These are phyloP conservation scores for Hymenoscyphus repandus DNA, from an alignment of 2,329 filamentous ascomycete species.

Conservation along the genomic window DNA sequence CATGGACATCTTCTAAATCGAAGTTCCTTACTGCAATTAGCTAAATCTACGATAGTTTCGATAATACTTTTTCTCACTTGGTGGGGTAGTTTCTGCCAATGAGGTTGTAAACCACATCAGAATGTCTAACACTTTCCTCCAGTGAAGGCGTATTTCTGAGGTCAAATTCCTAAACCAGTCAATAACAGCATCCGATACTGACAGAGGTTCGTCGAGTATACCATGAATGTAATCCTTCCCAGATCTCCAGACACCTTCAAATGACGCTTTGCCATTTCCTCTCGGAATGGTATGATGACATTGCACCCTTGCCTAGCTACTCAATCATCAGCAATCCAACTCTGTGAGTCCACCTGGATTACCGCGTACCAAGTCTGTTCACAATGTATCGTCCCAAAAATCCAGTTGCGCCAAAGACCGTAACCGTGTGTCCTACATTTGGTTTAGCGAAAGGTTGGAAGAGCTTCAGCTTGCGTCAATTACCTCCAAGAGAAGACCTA, in stretches of 20 bases:
- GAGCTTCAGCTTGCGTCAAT: conserved; percentile 16
- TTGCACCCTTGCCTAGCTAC: conserved; percentile 88
- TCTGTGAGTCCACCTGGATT: conserved; percentile 6
- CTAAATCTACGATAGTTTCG: background rate
- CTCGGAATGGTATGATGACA: conserved; percentile 86
- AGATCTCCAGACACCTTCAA: conserved; percentile 95
- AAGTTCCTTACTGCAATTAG: conserved; percentile 65
- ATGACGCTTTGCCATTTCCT: conserved; percentile 97
- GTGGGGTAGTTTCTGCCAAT: conserved; percentile 93
- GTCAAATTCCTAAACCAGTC: conserved; percentile 71
- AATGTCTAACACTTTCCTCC: conserved; percentile 93
- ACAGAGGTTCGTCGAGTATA: conserved; percentile 31
- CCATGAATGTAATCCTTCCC: conserved; percentile 81
- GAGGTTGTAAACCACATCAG: conserved; percentile 95
- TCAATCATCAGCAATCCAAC: conserved; percentile 23
- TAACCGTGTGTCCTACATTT: conserved; percentile 78
- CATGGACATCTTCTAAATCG: conserved; percentile 82
- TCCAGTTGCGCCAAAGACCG: conserved; percentile 95
- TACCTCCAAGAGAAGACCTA: conserved; percentile 85
- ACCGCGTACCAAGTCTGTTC: conserved; percentile 71
- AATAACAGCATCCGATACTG: background rate
- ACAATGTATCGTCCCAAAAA: conserved; percentile 97
- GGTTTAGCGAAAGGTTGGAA: conserved; percentile 15
- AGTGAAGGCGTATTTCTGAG: conserved; percentile 91
- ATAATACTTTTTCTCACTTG: conserved; percentile 55